These are phyloP conservation scores for Heliosperma pusillum DNA, from an alignment of 148 eudicot genomes.

Conservation along the genomic window DNA sequence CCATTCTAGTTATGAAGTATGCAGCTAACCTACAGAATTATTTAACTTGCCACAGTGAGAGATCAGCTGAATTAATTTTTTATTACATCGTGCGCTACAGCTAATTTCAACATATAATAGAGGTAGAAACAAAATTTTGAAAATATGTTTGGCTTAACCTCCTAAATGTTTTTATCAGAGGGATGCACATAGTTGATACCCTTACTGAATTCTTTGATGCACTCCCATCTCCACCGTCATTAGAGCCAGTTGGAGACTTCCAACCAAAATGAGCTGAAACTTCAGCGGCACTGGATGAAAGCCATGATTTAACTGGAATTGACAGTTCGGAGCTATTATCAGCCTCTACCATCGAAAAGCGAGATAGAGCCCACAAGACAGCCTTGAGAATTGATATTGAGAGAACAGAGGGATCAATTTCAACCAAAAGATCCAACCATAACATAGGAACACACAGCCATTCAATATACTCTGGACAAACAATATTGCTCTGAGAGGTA, in stretches of 20 bases:
- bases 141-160: slow-evolving; percentile 46
- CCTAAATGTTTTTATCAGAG: slow-evolving; percentile 71
- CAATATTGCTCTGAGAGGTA: slow-evolving; percentile 49
- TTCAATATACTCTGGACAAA: slow-evolving; percentile 49
- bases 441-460: slow-evolving; percentile 97
- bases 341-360: slow-evolving; percentile 75
- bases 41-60: slow-evolving; percentile 8
- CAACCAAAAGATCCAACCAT: slow-evolving; percentile 86
- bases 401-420: slow-evolving; percentile 61
- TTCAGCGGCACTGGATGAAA: slow-evolving; percentile 62
- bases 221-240: slow-evolving; percentile 71
- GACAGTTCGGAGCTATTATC: slow-evolving; percentile 58
- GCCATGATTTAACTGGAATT: slow-evolving; percentile 65
- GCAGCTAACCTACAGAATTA: slow-evolving; percentile 57
- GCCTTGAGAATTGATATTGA: slow-evolving; percentile 83
- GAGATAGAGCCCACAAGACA: slow-evolving; percentile 87
- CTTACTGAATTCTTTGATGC: slow-evolving; percentile 61
- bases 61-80: not conserved
- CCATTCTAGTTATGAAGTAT: slow-evolving; percentile 62
- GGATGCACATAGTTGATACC: slow-evolving; percentile 62
- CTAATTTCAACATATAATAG: not conserved
- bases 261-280: slow-evolving; percentile 63
- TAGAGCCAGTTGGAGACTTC: slow-evolving; percentile 82
- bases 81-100: not conserved
- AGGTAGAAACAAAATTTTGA: not conserved